These are phyloP conservation scores for Pigoraptor vietnamica DNA, from an alignment of 78 protist species.

Conservation along the genomic window DNA sequence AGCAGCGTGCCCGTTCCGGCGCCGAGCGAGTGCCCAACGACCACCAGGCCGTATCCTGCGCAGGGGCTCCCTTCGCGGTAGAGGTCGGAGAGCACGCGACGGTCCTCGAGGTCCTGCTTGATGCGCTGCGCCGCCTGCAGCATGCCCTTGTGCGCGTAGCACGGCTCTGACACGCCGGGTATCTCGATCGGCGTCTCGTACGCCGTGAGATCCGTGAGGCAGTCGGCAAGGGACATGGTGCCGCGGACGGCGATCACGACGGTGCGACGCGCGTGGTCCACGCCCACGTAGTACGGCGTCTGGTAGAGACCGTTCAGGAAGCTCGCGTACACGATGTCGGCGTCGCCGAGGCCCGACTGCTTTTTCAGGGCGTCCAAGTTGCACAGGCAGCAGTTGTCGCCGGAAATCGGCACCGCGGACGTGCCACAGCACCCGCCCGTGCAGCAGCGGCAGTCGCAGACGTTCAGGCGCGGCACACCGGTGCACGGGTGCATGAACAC, in stretches of 20 bases:
- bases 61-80: not conserved
- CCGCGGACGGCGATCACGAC: slow-evolving; percentile 31
- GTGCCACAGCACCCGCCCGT: not conserved
- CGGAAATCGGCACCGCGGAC: not conserved
- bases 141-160: slow-evolving; percentile 9
- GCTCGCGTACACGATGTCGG: not conserved
- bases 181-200: not conserved
- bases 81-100: not conserved
- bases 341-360: not conserved
- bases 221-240: slow-evolving; percentile 16
- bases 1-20: slow-evolving; percentile 39
- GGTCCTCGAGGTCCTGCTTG: not conserved
- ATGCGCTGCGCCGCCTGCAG: not conserved
- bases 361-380: not conserved
- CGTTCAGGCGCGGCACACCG: not conserved
- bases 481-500: not conserved
- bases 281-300: not conserved
- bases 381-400: slow-evolving; percentile 3
- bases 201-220: slow-evolving; percentile 1
- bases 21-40: slow-evolving; percentile 41
- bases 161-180: not conserved
- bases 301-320: not conserved
- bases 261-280: not conserved
- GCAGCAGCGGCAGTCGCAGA: not conserved
- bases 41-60: not conserved